phyloP scores from a whole-genome alignment of 2,329 filamentous ascomycete species.

The Keithomyces neogunnii region DNA sequence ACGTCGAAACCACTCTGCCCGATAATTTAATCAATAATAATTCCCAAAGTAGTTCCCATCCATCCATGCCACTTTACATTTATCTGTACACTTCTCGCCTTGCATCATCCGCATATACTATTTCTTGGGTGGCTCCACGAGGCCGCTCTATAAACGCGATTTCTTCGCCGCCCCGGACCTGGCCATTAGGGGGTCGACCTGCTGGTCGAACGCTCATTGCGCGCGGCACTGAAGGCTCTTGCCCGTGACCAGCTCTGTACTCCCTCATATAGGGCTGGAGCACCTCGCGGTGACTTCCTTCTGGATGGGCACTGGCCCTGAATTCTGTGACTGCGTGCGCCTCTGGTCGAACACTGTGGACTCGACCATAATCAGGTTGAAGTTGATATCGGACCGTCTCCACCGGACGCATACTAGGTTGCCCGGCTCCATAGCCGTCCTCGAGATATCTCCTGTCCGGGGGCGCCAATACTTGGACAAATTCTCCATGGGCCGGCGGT shows the following conservation, averaged over 20 bases:
- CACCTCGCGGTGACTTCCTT: constrained; percentile 19
- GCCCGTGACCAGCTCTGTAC: constrained; percentile 17
- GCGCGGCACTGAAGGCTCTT: constrained; percentile 12
- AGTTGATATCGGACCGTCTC: constrained; percentile 35
- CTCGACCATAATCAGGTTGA: constrained; percentile 32
- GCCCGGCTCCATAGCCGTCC: constrained; percentile 42
- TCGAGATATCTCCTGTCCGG: constrained; percentile 33
- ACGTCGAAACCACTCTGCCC: not conserved
- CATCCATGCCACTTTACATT: not conserved
- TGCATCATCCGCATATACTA: constrained; percentile 36
- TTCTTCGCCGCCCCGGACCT: constrained; percentile 24
- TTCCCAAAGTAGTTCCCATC: not conserved
- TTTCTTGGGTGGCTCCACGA: constrained; percentile 30
- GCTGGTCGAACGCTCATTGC: constrained; percentile 33
- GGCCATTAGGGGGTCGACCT: constrained; percentile 24
- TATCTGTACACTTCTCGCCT: constrained; percentile 28
- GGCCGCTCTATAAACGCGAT: constrained; percentile 37
- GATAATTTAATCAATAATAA: not conserved
- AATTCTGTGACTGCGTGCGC: constrained; percentile 18
- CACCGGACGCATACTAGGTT: constrained; percentile 50
- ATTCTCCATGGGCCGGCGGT: constrained; percentile 33
- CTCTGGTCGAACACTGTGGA: constrained; percentile 35
- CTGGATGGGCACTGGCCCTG: constrained; percentile 17
- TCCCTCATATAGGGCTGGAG: constrained; percentile 24
- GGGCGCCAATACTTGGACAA: constrained; percentile 37